Evolutionary conservation across 2,329 filamentous ascomycete genomes (phyloP), one percentile per base, ranked within the genome.

Genomic region (Fusarium humuli): DNA sequence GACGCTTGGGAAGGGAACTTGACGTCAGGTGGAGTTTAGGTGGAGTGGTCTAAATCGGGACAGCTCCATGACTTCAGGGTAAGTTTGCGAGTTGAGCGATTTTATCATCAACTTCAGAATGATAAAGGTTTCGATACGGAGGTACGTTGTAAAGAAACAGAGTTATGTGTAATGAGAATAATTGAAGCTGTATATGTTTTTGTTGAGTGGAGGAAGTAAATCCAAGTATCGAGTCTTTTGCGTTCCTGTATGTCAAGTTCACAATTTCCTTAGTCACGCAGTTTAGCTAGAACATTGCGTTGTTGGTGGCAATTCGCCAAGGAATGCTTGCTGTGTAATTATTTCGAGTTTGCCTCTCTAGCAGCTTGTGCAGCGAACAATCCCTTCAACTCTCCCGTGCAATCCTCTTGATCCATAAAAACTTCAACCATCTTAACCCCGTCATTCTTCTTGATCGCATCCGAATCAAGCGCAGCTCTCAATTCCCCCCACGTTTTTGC

Each of bases 331-430:
- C 6, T n/a, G 6, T 11, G 10, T 11, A 3, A 12, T 12, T 37
- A 50, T 25, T 37, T 16, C 5, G 22, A 29, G 14, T 5, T 10
- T 42, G 42, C 16, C n/a, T 60, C 50, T 18, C 30, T 30, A 5
- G 32, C 23, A 10, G 50, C 50, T 8, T 65, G 61, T 2, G 16
- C 45, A 7, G 45, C 20, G 3, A 65, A 22, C 13, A 65, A 30
- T 5, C 42, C 52, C 8, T 13, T 59, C 18, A 65, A 50, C 7
- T 46, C 60, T 3, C 60, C 61, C 1, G 61, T 65, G 6, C 61
- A 65, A 13, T 65, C 61, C 12, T 65, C 60, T 1, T 65, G 60
- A 2, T 37, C 61, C 61, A 65, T 65, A 7, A 65, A 65, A 2
- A 65, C 52, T 6, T 65, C 61, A 50, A 65, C 13, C 45, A 65